Base-by-base conservation (phyloP, 345 rosid species). In the Alliaria petiolata region DNA sequence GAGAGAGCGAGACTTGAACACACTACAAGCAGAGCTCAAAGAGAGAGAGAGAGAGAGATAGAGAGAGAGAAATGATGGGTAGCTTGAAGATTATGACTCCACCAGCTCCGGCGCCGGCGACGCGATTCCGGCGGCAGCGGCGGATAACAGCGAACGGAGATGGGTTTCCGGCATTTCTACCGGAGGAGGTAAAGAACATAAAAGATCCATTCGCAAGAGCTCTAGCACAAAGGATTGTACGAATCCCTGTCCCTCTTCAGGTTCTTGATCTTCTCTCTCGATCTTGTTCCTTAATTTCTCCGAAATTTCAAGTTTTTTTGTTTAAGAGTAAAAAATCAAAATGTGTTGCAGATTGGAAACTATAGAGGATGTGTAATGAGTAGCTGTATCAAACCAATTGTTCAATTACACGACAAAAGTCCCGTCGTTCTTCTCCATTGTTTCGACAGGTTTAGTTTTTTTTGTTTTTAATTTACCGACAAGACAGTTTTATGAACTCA, bases 381-480 rank as follows among this genome's bases (percentile, higher is more conserved):
- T 72, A 89, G 96, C 65, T 85, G 92, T 19, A 83, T 92, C 62
- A 78, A 76, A 67, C 96, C 98, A 51, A 50, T 35, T 12, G 55
- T 70, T 30, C 81, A 66, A 64, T 62, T 36, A 53, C 81, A 78
- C 12, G 76, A 77, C 67, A 52, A 58, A 62, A 81, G 44, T 76
- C 92, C 93, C 1, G 74, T 92, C 15, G 85, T 85, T 76, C 96
- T 92, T 67, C 92, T 92, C 5, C 98, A 89, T 65, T 85, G 90
- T 76, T 92, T 92, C 82, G 98, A 92, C 88, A 92, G 95, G 98
- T 40, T 0, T 8, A 10, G 43, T 9, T 60, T 4, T 36, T 25
- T 9, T 19, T 45, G n/a, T n/a, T n/a, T n/a, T n/a, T n/a, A n/a
- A n/a, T n/a, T 59, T 20, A 25, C 47, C 17, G 31, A 52, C 44